phyloP scores from a whole-genome alignment of 495 filamentous ascomycete species.

The Annulohypoxylon stygium region DNA sequence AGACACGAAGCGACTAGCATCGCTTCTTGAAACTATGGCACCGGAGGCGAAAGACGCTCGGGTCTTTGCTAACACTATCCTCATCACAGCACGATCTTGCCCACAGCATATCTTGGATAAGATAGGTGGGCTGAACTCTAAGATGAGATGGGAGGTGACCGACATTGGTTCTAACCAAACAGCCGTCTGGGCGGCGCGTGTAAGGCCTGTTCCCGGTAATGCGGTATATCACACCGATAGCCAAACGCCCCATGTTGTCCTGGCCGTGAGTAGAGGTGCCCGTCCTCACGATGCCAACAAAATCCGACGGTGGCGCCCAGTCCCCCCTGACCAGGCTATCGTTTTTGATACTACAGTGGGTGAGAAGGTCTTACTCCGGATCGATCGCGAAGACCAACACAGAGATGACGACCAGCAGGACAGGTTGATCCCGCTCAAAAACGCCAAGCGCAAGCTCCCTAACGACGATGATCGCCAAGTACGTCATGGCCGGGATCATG shows the following conservation, averaged over 20 bases:
- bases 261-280: conserved; percentile 77
- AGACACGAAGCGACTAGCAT: conserved; percentile 77
- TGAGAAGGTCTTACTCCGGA: conserved; percentile 84
- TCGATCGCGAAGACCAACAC: conserved; percentile 75
- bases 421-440: conserved; percentile 67
- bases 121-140: conserved; percentile 86
- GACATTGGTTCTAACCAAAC: conserved; percentile 80
- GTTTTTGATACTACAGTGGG: conserved; percentile 84
- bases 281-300: conserved; percentile 83
- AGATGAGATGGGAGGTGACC: conserved; percentile 84
- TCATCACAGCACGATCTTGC: conserved; percentile 83
- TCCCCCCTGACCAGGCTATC: conserved; percentile 73
- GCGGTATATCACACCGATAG: conserved; percentile 80
- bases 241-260: conserved; percentile 76
- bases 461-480: conserved; percentile 63
- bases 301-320: conserved; percentile 87
- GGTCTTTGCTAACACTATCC: conserved; percentile 87
- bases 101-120: conserved; percentile 76
- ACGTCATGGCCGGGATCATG: conserved; percentile 48
- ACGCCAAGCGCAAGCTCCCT: conserved; percentile 67
- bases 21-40: conserved; percentile 72
- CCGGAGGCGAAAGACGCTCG: conserved; percentile 75
- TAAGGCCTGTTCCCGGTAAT: conserved; percentile 76
- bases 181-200: conserved; percentile 85
- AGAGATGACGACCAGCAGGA: conserved; percentile 73